Conservation (phyloP, 257 asterid genomes). For the Ehretia macrophylla region DNA sequence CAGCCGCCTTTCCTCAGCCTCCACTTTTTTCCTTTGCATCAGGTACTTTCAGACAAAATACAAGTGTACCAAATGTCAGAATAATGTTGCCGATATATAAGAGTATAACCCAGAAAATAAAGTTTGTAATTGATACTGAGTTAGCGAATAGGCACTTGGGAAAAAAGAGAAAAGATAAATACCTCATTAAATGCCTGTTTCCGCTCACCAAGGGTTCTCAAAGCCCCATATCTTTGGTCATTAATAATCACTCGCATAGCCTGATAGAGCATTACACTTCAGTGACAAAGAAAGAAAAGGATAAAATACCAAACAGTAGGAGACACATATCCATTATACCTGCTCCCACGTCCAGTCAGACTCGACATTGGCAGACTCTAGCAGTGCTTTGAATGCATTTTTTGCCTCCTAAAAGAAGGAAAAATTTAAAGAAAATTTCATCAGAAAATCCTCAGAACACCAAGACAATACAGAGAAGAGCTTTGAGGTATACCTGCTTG, state of each 20-base stretch:
- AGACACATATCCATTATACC: constrained; percentile 33
- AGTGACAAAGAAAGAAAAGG: constrained; percentile 16
- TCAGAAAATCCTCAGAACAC: constrained; percentile 6
- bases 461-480: constrained; percentile 13
- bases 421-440: neutral
- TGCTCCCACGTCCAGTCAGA: constrained; percentile 99
- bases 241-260: constrained; percentile 90
- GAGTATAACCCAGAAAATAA: too few species aligned
- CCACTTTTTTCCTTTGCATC: constrained; percentile 94
- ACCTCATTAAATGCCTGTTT: constrained; percentile 99
- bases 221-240: constrained; percentile 90
- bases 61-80: constrained; percentile 10
- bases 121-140: too few species aligned
- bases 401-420: constrained; percentile 74
- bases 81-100: neutral
- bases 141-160: neutral
- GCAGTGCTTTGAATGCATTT: constrained; percentile 78
- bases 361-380: constrained; percentile 86
- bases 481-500: constrained; percentile 63
- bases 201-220: constrained; percentile 95
- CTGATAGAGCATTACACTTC: constrained; percentile 35
- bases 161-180: neutral
- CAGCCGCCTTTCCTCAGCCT: constrained; percentile 93
- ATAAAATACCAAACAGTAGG: constrained; percentile 9
- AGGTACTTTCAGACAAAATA: constrained; percentile 47